Conservation (phyloP, 768 basidiomycete genomes). For the Tylopilus intermedius region DNA sequence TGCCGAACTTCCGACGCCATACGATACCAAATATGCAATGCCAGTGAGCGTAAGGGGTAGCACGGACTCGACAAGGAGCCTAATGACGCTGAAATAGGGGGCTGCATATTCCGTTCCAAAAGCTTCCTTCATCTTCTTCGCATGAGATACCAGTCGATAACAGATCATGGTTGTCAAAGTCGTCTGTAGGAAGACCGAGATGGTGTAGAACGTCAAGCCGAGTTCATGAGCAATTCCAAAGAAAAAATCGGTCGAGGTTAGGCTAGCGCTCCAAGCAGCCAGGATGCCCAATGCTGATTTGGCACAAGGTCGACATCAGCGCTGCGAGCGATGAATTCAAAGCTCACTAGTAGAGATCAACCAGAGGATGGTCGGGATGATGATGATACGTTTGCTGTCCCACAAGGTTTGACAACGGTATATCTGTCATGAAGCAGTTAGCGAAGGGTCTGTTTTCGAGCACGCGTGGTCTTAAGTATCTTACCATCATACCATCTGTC, state of each 20-base stretch:
- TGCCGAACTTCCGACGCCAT: neutral
- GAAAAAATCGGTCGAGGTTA: neutral
- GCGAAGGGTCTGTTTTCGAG: neutral
- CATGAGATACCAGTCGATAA: neutral
- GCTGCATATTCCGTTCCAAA: neutral
- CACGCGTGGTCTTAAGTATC: neutral
- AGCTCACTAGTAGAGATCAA: no score
- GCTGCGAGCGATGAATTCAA: no score
- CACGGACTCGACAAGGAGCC: constrained; percentile 11
- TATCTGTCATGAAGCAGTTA: constrained; percentile 18
- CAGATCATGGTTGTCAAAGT: constrained; percentile 11
- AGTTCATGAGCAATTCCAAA: neutral
- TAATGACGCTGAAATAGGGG: neutral
- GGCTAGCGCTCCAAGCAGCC: neutral
- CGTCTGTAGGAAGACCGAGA: constrained; percentile 1
- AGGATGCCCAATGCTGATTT: constrained; percentile 5
- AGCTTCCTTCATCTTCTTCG: neutral
- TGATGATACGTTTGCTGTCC: constrained; percentile 5
- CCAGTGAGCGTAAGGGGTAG: constrained; percentile 11
- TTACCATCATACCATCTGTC: constrained; percentile 25
- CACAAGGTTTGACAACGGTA: constrained; percentile 35
- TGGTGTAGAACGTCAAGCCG: constrained; percentile 1
- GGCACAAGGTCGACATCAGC: neutral
- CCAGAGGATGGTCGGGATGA: no score
- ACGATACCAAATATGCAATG: constrained; percentile 2